A percentile compares a stretch with the other conserved stretches of the same genome.
These are phyloP conservation scores for Tolypocladium nubicola DNA, from an alignment of 2,329 filamentous ascomycete species.

Conservation along the genomic window DNA sequence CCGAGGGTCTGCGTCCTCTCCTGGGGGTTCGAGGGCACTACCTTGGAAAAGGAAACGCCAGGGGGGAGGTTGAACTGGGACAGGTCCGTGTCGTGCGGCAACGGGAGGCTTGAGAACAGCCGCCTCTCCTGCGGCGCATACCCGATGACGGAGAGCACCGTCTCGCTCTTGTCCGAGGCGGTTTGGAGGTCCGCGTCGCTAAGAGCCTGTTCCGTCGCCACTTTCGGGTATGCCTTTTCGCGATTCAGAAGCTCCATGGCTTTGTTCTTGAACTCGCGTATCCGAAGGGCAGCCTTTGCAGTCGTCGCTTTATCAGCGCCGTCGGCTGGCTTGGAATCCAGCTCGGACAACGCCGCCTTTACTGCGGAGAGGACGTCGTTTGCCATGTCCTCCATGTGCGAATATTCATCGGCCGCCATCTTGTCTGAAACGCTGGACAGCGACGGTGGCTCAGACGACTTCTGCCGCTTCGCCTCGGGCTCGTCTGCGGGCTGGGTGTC, in stretches of 20 bases:
- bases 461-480: slow-evolving; percentile 50
- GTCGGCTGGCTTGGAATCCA: slow-evolving; percentile 25
- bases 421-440: slow-evolving; percentile 42
- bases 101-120: slow-evolving; percentile 72
- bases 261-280: slow-evolving; percentile 49
- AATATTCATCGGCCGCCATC: slow-evolving; percentile 39
- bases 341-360: slow-evolving; percentile 35
- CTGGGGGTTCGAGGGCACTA: slow-evolving; percentile 21
- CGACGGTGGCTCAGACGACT: slow-evolving; percentile 34
- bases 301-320: slow-evolving; percentile 15
- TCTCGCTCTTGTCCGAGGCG: slow-evolving; percentile 30
- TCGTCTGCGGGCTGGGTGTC: slow-evolving; percentile 33
- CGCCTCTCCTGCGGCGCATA: slow-evolving; percentile 65
- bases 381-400: slow-evolving; percentile 55
- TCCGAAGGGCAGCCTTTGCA: slow-evolving; percentile 29
- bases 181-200: slow-evolving; percentile 27
- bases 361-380: slow-evolving; percentile 41
- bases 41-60: slow-evolving; percentile 47
- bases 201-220: slow-evolving; percentile 25
- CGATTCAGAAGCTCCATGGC: slow-evolving; percentile 52
- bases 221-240: slow-evolving; percentile 42
- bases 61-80: slow-evolving; percentile 51
- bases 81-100: slow-evolving; percentile 18
- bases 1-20: slow-evolving; percentile 56
- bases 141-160: slow-evolving; percentile 68